Percentiles rank a stretch among this genome's conserved stretches.
Conservation (phyloP, 805 yeast species). For the Metschnikowia hibisci region DNA sequence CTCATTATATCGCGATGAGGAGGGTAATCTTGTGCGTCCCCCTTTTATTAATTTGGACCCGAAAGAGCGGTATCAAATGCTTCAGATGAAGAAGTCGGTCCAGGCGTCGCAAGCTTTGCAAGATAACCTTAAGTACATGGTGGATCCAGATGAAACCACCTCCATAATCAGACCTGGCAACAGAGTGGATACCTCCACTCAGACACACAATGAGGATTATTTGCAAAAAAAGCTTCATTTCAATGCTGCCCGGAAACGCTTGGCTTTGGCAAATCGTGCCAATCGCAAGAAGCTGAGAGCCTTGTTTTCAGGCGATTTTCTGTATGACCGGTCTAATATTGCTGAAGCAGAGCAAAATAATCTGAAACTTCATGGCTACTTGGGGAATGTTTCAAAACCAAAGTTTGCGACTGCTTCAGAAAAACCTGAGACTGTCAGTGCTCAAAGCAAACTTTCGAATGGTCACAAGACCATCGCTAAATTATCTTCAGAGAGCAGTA, state of each 20-base stretch:
- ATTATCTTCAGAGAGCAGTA: slow-evolving; percentile 8
- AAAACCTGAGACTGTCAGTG: not conserved
- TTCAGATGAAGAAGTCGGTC: slow-evolving; percentile 37
- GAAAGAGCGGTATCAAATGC: slow-evolving; percentile 37
- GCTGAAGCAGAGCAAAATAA: slow-evolving; percentile 9
- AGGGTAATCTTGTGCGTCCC: slow-evolving; percentile 39
- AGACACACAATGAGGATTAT: slow-evolving; percentile 33
- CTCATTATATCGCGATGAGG: slow-evolving; percentile 31
- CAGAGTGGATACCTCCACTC: slow-evolving; percentile 40
- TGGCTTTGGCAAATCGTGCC: slow-evolving; percentile 11
- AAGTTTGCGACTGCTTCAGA: slow-evolving; percentile 15
- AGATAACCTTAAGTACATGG: slow-evolving; percentile 34
- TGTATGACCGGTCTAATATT: slow-evolving; percentile 27
- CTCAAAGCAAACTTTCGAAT: not conserved
- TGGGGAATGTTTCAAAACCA: slow-evolving; percentile 34
- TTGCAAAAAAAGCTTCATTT: slow-evolving; percentile 29
- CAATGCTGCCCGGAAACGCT: slow-evolving; percentile 17
- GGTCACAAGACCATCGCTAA: not conserved
- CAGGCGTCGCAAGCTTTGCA: slow-evolving; percentile 35
- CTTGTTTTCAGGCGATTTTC: slow-evolving; percentile 34
- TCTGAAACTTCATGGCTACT: slow-evolving; percentile 27
- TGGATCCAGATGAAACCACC: slow-evolving; percentile 38
- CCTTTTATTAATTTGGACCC: slow-evolving; percentile 45
- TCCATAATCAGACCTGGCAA: slow-evolving; percentile 19
- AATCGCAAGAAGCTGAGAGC: slow-evolving; percentile 20